Conservation (phyloP, 495 filamentous ascomycete genomes). For the Barbatosphaeria neglecta region DNA sequence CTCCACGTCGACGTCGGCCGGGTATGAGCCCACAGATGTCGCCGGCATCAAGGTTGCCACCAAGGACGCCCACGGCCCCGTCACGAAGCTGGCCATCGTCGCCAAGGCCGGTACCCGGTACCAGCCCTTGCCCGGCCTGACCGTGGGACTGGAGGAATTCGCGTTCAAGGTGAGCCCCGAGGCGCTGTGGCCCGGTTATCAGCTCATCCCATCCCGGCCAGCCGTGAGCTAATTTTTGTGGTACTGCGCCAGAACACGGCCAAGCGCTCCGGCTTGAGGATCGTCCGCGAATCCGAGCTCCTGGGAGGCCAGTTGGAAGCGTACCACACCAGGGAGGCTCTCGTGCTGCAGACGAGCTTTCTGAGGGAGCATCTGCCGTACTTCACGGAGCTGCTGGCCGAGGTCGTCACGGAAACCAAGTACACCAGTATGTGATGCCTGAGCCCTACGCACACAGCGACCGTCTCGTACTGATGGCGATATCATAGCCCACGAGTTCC, state of each 20-base stretch:
- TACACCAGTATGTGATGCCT: constrained; percentile 55
- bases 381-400: constrained; percentile 89
- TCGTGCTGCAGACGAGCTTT: constrained; percentile 88
- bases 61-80: constrained; percentile 76
- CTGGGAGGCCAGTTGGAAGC: constrained; percentile 76
- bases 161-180: constrained; percentile 74
- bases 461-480: constrained; percentile 5
- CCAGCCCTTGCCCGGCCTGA: constrained; percentile 76
- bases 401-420: constrained; percentile 78
- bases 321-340: constrained; percentile 82
- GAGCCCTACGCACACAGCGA: constrained; percentile 10
- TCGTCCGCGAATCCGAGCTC: constrained; percentile 88
- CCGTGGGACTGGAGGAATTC: constrained; percentile 81
- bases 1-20: constrained; percentile 54
- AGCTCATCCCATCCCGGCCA: no score
- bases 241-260: constrained; percentile 55
- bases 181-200: neutral
- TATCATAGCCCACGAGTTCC: constrained; percentile 64
- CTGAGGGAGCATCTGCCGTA: constrained; percentile 91
- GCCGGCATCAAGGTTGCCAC: constrained; percentile 82
- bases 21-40: constrained; percentile 78
- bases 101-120: constrained; percentile 88
- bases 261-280: constrained; percentile 76
- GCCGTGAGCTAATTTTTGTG: constrained; percentile 40
- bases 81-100: constrained; percentile 80